Percentiles rank a stretch among this genome's conserved stretches.
Evolutionary conservation across 805 yeast species (phyloP).

Genomic region (Ogataea pilisensis): DNA sequence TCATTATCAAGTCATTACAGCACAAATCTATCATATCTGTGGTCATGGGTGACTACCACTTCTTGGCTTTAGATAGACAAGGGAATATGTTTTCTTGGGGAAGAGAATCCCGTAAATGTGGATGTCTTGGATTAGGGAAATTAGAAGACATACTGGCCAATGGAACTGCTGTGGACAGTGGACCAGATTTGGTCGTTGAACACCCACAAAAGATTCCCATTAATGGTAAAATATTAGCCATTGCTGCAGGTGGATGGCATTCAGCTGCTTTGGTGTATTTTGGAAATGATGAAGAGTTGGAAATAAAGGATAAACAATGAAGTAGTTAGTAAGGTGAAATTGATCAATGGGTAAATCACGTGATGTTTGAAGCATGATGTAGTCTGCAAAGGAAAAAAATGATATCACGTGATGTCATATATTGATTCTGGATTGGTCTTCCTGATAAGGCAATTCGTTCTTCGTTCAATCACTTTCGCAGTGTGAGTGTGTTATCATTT

Average conservation of each 20-base stretch:
- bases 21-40: slow-evolving; percentile 47
- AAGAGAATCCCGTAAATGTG: slow-evolving; percentile 53
- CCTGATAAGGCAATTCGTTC: too few species aligned
- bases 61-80: slow-evolving; percentile 51
- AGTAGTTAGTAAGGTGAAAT: neutral
- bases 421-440: too few species aligned
- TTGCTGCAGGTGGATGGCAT: slow-evolving; percentile 81
- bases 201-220: slow-evolving; percentile 40
- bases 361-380: too few species aligned
- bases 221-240: slow-evolving; percentile 48
- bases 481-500: too few species aligned
- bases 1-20: slow-evolving; percentile 39
- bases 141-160: slow-evolving; percentile 8
- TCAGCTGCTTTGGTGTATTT: slow-evolving; percentile 53
- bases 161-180: slow-evolving; percentile 27
- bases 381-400: too few species aligned
- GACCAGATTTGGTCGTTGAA: slow-evolving; percentile 31
- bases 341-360: too few species aligned
- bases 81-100: slow-evolving; percentile 71
- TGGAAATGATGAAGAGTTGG: slow-evolving; percentile 1
- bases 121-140: slow-evolving; percentile 66
- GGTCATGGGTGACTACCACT: slow-evolving; percentile 71
- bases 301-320: neutral
- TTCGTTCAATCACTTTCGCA: too few species aligned
- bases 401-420: too few species aligned